Evolutionary conservation across 352 stramenopile species (phyloP), one percentile per base, ranked within the genome.

Genomic region (Phytophthora brassicae): DNA sequence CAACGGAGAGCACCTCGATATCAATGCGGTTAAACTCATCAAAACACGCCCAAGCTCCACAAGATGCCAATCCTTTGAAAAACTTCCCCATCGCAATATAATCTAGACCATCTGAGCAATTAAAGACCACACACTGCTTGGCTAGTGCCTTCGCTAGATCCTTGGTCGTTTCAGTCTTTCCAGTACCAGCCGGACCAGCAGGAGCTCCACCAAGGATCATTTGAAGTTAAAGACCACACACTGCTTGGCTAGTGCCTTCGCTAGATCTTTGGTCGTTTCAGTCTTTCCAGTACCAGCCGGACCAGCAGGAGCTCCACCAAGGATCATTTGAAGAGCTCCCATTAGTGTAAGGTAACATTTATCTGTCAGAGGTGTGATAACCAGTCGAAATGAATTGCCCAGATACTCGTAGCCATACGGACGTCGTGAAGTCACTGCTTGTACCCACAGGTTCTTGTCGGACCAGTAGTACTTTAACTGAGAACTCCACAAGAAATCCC

Each of bases 291-390:
- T 98, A 17, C 94, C 94, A 20, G 94, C 94, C 19, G 94, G 94
- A 0, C 94, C 94, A 14, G 94, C 95, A 0, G 95, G 95, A 0
- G 95, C 93, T 6, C 95, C 95, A 36, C 95, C 95, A 0, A 98
- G 68, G 36, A 97, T 98, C 92, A 98, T 98, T 65, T 98, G 94
- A 19, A 98, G 60, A 2, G 94, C 94, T 14, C 92, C 93, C 95
- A 98, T 98, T 12, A 98, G 76, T 20, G 95, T 98, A 28, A 98
- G 53, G 70, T 98, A 98, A 64, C 94, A 98, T 60, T 98, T 98
- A 68, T 98, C 95, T 0, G 95, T 98, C 22, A 99, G 66, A 3
- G 95, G 95, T 4, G 95, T 99, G 66, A 99, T 98, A 50, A 99
- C 95, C 2, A 99, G 75, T 8, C 95, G 83, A 43, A 97, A 98